phyloP scores from a whole-genome alignment of 164 flowering plant genomes.

The Akebia trifoliata region DNA sequence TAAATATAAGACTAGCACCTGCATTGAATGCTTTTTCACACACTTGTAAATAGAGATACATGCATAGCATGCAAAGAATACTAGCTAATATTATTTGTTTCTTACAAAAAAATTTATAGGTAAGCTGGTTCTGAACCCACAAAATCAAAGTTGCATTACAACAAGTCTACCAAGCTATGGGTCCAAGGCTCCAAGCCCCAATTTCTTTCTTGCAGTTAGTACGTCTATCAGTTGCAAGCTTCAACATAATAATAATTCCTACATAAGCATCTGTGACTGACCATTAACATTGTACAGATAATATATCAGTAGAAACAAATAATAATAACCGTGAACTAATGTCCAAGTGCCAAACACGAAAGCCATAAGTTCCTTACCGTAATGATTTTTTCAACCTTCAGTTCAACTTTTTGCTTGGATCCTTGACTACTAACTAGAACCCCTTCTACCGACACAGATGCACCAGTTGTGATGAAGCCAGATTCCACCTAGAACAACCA shows the following conservation, averaged over 20 bases:
- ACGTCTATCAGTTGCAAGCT: neutral
- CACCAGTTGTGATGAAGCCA: conserved; percentile 76
- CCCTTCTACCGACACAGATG: conserved; percentile 78
- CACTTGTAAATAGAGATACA: no score
- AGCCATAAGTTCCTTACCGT: conserved; percentile 32
- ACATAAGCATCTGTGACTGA: neutral
- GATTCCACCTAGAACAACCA: conserved; percentile 56
- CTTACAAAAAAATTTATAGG: no score
- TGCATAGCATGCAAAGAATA: no score
- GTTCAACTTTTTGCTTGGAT: conserved; percentile 84
- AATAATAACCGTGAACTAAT: neutral
- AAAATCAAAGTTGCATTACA: no score
- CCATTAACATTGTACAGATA: neutral
- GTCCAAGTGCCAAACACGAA: neutral
- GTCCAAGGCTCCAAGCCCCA: no score
- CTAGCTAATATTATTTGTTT: no score
- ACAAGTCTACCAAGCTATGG: no score
- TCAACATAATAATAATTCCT: neutral
- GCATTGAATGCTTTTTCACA: no score
- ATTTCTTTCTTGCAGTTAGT: neutral
- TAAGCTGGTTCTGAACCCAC: no score
- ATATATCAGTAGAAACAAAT: neutral
- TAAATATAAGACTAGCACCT: no score
- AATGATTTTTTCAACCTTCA: conserved; percentile 58
- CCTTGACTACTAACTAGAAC: conserved; percentile 75